A percentile compares a stretch with the other conserved stretches of the same genome.
These are phyloP conservation scores for Solanum sitiens DNA, from an alignment of 257 asterid genomes.

Conservation along the genomic window DNA sequence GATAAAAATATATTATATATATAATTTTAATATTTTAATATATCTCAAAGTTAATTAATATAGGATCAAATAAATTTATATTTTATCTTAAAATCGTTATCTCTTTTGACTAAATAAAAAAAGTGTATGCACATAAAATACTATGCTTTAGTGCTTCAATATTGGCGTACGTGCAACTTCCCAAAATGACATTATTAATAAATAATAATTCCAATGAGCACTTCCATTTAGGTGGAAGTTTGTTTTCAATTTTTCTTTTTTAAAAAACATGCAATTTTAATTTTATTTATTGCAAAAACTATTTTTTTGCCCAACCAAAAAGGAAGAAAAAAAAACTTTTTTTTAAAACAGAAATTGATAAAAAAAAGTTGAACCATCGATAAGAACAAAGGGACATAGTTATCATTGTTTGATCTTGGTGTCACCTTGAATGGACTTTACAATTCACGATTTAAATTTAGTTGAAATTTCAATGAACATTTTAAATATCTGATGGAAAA, in stretches of 20 bases:
- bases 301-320: neutral
- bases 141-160: neutral
- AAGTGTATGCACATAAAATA: no score
- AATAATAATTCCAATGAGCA: neutral
- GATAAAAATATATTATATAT: no score
- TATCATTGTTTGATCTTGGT: no score
- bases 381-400: neutral
- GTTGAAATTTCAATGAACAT: accelerated
- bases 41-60: no score
- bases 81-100: no score
- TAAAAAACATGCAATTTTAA: neutral
- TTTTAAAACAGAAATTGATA: neutral
- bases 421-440: neutral
- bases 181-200: neutral
- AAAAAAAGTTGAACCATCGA: neutral
- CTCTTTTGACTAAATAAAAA: no score
- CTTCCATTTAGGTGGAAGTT: neutral
- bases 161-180: neutral
- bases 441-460: accelerated
- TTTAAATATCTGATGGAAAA: no score
- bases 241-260: neutral
- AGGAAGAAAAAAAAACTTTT: neutral
- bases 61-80: no score
- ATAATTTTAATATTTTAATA: no score
- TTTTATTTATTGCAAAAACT: neutral